A percentile compares a stretch with the other conserved stretches of the same genome.
Conservation (phyloP, 768 basidiomycete genomes). For the Tephrocybe rancida region DNA sequence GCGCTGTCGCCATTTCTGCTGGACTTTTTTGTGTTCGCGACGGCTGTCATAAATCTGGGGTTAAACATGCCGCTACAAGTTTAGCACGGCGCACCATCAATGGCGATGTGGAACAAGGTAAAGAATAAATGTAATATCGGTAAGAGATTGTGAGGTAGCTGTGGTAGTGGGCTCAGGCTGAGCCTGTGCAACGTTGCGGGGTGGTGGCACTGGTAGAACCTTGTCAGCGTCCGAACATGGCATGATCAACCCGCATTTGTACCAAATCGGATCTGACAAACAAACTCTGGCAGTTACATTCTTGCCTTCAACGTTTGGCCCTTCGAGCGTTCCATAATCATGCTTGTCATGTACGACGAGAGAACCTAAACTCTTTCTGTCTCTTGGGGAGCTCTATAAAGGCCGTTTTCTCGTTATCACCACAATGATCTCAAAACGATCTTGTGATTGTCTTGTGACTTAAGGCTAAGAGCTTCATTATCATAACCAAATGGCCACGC, state of each 20-base stretch:
- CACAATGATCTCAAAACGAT: no score
- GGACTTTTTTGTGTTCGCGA: conserved; percentile 36
- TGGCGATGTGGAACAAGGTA: neutral
- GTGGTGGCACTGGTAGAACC: neutral
- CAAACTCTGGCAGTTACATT: no score
- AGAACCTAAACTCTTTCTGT: no score
- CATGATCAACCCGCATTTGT: neutral
- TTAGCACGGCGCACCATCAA: conserved; percentile 1
- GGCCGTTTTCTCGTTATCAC: no score
- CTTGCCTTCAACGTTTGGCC: no score
- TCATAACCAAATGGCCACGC: no score
- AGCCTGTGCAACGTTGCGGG: neutral
- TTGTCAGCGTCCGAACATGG: neutral
- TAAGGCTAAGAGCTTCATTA: no score
- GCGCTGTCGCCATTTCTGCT: conserved; percentile 25
- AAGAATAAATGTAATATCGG: neutral
- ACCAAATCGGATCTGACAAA: no score
- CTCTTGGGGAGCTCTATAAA: no score
- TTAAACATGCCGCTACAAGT: neutral
- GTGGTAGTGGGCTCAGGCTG: neutral
- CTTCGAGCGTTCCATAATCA: no score
- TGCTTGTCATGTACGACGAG: no score
- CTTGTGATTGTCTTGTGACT: no score
- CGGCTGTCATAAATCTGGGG: conserved; percentile 24
- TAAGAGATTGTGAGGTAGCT: neutral